phyloP scores from a whole-genome alignment of 2,329 filamentous ascomycete species.

The Penicillium sp. region DNA sequence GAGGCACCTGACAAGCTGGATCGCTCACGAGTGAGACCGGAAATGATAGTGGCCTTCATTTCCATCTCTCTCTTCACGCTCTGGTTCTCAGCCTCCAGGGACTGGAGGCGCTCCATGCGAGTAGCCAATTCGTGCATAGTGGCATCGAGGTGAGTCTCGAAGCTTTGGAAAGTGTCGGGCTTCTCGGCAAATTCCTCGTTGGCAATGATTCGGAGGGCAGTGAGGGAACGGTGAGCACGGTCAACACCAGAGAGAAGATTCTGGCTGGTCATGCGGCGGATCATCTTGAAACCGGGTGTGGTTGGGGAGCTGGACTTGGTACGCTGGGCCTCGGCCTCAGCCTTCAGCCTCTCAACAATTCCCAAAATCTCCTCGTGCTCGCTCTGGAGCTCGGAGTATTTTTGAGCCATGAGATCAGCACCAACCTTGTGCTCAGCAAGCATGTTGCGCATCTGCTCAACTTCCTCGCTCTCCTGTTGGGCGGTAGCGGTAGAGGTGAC shows the following conservation, averaged over 20 bases:
- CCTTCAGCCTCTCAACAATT: conserved; percentile 88
- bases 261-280: conserved; percentile 90
- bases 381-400: conserved; percentile 79
- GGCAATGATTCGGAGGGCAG: conserved; percentile 84
- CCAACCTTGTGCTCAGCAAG: conserved; percentile 75
- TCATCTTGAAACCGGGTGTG: conserved; percentile 56
- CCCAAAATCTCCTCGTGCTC: conserved; percentile 80
- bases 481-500: conserved; percentile 29
- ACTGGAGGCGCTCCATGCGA: conserved; percentile 84
- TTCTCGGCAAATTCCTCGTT: conserved; percentile 79
- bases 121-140: conserved; percentile 90
- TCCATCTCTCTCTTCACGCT: conserved; percentile 95
- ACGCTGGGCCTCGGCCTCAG: conserved; percentile 78
- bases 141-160: conserved; percentile 86
- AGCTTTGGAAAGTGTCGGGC: conserved; percentile 85
- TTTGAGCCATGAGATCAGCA: conserved; percentile 70
- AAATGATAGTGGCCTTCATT: conserved; percentile 92
- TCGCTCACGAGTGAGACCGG: conserved; percentile 86
- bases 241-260: conserved; percentile 78
- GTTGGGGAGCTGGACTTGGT: conserved; percentile 64
- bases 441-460: conserved; percentile 69
- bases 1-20: conserved; percentile 80
- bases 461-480: conserved; percentile 60
- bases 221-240: conserved; percentile 86
- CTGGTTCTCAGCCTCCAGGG: conserved; percentile 80